These are phyloP conservation scores for Exophiala oligosperma DNA, from an alignment of 2,329 filamentous ascomycete genomes.

Conservation along the genomic window DNA sequence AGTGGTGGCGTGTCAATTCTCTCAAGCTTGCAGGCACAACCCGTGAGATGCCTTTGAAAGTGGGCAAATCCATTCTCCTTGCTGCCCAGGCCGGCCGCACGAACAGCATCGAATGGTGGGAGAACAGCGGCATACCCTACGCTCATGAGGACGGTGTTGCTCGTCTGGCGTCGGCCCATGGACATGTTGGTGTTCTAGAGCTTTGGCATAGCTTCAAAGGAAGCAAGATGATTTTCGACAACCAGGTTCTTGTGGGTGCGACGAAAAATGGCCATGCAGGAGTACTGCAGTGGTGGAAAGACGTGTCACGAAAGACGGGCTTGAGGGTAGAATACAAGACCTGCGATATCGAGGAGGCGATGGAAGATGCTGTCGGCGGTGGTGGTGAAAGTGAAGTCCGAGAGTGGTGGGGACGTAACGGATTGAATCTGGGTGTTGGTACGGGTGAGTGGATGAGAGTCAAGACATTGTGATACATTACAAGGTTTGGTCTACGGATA, in stretches of 20 bases:
- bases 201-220: constrained; percentile 76
- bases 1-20: constrained; percentile 78
- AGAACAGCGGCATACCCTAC: constrained; percentile 74
- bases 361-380: constrained; percentile 78
- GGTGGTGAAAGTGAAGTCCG: constrained; percentile 70
- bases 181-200: constrained; percentile 79
- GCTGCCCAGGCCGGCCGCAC: constrained; percentile 81
- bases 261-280: constrained; percentile 83
- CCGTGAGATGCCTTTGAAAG: constrained; percentile 62
- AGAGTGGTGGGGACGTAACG: constrained; percentile 85
- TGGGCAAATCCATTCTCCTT: constrained; percentile 79
- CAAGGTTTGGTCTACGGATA: background rate
- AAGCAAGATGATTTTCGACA: constrained; percentile 77
- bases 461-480: constrained; percentile 59
- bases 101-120: constrained; percentile 84
- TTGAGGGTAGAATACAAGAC: constrained; percentile 88
- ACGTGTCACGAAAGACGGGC: constrained; percentile 55
- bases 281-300: constrained; percentile 85
- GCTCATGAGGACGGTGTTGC: constrained; percentile 79
- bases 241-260: constrained; percentile 79
- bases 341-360: constrained; percentile 90
- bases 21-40: constrained; percentile 37
- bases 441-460: constrained; percentile 90
- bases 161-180: constrained; percentile 80
- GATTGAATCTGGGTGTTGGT: constrained; percentile 75